Conservation (phyloP, 345 rosid genomes). For the Bruguiera parviflora region DNA sequence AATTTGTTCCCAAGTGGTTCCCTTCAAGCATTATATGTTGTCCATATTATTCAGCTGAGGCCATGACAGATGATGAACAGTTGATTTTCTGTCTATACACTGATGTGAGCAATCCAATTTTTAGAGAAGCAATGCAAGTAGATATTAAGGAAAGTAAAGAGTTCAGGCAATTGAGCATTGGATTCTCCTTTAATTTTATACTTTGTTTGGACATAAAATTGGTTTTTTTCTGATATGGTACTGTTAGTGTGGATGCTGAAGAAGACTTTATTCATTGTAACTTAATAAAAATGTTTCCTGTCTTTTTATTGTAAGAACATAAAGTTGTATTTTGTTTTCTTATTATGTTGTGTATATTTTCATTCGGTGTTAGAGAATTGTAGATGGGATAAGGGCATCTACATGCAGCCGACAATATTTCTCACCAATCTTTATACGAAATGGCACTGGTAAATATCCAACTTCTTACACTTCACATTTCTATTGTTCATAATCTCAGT, state of each 20-base stretch:
- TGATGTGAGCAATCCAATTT: constrained; percentile 71
- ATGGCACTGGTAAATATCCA: constrained; percentile 52
- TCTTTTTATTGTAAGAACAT: background rate
- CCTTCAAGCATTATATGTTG: constrained; percentile 50
- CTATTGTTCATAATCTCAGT: background rate
- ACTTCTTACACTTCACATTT: background rate
- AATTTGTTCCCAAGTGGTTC: background rate
- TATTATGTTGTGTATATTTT: constrained; percentile 28
- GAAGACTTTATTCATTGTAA: constrained; percentile 75
- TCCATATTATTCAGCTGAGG: constrained; percentile 82
- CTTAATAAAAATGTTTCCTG: constrained; percentile 11
- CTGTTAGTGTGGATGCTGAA: constrained; percentile 79
- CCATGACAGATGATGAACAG: constrained; percentile 74
- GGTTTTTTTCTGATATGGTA: constrained; percentile 30
- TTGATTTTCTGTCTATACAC: constrained; percentile 83
- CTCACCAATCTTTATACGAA: constrained; percentile 28
- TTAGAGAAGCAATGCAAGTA: constrained; percentile 88
- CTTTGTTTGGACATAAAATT: too few species aligned
- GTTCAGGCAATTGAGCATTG: background rate
- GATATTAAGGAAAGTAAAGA: constrained; percentile 38
- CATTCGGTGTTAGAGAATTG: constrained; percentile 47
- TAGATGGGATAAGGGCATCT: constrained; percentile 63
- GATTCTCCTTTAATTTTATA: too few species aligned
- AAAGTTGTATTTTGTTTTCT: background rate
- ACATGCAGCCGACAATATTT: constrained; percentile 37